Conservation (phyloP, 2,329 filamentous ascomycete genomes). For the Pleurostoma richardsiae region DNA sequence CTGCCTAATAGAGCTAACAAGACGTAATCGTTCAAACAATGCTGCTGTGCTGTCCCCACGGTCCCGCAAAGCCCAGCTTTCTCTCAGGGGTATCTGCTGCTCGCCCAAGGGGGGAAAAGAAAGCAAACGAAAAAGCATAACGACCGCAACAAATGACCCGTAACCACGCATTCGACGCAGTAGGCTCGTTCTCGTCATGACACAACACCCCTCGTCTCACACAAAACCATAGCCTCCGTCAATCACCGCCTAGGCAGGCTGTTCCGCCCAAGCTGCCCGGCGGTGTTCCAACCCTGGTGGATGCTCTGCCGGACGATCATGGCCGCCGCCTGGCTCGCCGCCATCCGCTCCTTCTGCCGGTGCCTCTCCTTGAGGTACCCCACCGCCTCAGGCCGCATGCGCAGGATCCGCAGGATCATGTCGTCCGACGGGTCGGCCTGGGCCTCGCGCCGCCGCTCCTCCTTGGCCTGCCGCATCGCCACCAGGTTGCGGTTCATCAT, state of each 20-base stretch:
- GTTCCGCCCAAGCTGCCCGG: slow-evolving; percentile 32
- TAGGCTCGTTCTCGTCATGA: background rate
- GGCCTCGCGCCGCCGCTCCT: slow-evolving; percentile 90
- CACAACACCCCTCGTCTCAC: slow-evolving; percentile 1
- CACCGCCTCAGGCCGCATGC: slow-evolving; percentile 89
- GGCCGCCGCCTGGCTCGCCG: slow-evolving; percentile 84
- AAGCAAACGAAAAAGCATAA: background rate
- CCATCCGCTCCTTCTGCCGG: slow-evolving; percentile 88
- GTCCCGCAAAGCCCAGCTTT: no score
- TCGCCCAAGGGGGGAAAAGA: slow-evolving; percentile 1
- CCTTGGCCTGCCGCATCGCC: slow-evolving; percentile 93
- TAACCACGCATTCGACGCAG: background rate
- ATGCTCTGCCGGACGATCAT: slow-evolving; percentile 93
- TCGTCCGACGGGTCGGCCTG: slow-evolving; percentile 97
- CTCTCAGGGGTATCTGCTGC: slow-evolving; percentile 4
- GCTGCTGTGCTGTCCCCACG: no score
- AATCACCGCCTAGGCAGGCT: slow-evolving; percentile 39
- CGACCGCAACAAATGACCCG: background rate
- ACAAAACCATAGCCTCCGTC: background rate
- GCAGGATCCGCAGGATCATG: slow-evolving; percentile 91
- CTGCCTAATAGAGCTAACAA: no score
- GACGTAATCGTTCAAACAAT: no score
- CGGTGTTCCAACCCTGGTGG: slow-evolving; percentile 46
- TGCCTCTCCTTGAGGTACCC: slow-evolving; percentile 85
- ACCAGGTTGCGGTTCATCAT: slow-evolving; percentile 93